Conservation (phyloP, 352 stramenopile species). For the Phytophthora foliorum region DNA sequence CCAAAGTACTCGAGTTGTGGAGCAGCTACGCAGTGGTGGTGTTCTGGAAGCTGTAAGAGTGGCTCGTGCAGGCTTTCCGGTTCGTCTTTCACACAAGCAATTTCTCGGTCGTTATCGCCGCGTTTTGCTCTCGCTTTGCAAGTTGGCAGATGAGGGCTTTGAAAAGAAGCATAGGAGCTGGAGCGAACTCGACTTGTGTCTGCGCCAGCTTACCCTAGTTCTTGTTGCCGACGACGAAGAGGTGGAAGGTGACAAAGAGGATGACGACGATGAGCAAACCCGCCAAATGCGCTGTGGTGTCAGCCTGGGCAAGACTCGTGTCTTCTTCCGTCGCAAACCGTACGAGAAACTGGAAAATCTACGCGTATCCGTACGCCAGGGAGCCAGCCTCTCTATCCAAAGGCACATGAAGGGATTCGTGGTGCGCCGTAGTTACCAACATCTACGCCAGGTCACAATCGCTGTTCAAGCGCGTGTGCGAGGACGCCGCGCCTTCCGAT, state of each 20-base stretch:
- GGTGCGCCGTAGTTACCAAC: constrained; percentile 46
- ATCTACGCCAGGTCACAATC: constrained; percentile 47
- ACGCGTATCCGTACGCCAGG: constrained; percentile 38
- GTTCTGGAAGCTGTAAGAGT: constrained; percentile 92
- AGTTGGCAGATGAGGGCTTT: constrained; percentile 22
- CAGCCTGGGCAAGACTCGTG: constrained; percentile 91
- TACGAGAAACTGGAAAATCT: constrained; percentile 94
- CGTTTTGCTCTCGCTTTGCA: constrained; percentile 54
- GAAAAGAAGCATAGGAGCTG: constrained; percentile 28
- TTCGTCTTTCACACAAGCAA: constrained; percentile 81
- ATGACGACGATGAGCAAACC: constrained; percentile 36
- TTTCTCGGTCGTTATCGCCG: constrained; percentile 81
- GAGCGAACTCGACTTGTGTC: constrained; percentile 40
- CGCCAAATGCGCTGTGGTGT: constrained; percentile 52
- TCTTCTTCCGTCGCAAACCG: constrained; percentile 95
- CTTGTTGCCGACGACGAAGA: constrained; percentile 34
- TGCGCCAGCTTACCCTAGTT: constrained; percentile 43
- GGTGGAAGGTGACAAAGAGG: constrained; percentile 11
- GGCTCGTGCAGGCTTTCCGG: constrained; percentile 83
- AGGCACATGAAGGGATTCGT: constrained; percentile 58
- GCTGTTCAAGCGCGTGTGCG: constrained; percentile 57
- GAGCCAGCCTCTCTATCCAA: constrained; percentile 62
- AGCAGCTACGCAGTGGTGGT: constrained; percentile 88
- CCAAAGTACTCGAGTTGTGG: constrained; percentile 69
- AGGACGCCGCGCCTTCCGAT: constrained; percentile 41